Base-by-base conservation (phyloP, 2,329 filamentous ascomycete species). In the Fusarium sp. region DNA sequence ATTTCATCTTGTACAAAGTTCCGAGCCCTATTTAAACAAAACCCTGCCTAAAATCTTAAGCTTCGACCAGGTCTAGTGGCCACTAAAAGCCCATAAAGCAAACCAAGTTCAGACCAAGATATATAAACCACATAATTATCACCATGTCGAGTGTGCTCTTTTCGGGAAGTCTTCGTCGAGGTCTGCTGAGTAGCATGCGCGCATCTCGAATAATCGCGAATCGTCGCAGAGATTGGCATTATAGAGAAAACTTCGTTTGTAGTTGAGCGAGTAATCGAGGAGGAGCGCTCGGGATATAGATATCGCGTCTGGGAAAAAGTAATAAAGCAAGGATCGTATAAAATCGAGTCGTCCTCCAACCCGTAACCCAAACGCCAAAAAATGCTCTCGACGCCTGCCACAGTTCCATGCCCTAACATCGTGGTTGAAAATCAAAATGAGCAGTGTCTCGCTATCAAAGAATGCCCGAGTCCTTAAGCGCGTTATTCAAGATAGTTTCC, bases 401-500 rank as follows among this genome's bases (percentile, higher is more conserved):
- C 64, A 62, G 52, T 67, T 53, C 64, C 70, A 31, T 72, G 62
- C 69, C 72, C 64, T 68, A 68, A 69, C 66, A 63, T 69, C 68
- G 65, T 71, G 53, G 50, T 64, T 66, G 52, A 61, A 64, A 69
- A 64, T 55, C 55, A 67, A 62, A 56, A 66, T 51, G 55, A 59
- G 33, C 50, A 63, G 45, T 36, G 39, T 26, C 53, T 62, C 45
- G 39, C 61, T 71, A 76, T 91, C 82, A 94, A 75, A 99, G 89
- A 80, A 99, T 98, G 73, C 96, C 96, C 22, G 96, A 98, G 81
- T 99, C 96, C 83, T 97, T 98, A 73, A 99, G 88, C 48, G 96
- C 96, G 79, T 99, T 99, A 81, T 98, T 97, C 73, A 99, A 84
- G 76, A 99, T 99, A 34, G 96, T 99, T 83, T 99, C 96, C 81